Evolutionary conservation across 192 early-diverging fungal species (phyloP), one percentile per base, ranked within the genome.

Genomic region (Physocladia obscura): DNA sequence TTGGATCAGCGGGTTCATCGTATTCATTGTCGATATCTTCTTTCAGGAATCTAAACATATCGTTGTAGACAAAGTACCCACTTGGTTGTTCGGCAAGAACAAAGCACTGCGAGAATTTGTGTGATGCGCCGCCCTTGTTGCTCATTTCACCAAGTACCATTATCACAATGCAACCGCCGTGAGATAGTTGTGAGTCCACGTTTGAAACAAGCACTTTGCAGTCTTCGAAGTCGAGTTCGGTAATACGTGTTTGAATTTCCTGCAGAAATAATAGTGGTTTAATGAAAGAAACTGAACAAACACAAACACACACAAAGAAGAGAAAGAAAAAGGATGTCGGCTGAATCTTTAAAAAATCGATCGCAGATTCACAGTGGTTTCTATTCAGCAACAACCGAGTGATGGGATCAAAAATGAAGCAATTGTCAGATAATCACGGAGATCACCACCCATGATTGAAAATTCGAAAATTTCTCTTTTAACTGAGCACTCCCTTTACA

Each of bases 121-220:
- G 91, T 36, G 89, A 86, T 17, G 89, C 70, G 48, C 86, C 87
- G 47, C 84, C 88, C 59, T 88, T 86, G 85, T 93, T 93, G 69
- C 93, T 90, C 86, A 96, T 90, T 75, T 94, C 90, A 37, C 95
- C 95, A 32, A 95, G 76, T 24, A 96, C 93, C 78, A 96, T 94
- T 40, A 96, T 83, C 34, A 96, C 78, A 58, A 97, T 92, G 71
- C 91, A 89, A 37, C 88, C 89, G 34, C 84, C 79, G 58, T 85
- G 71, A 3, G 93, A 92, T 2, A 84, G 75, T 77, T 92, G 87
- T 48, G 87, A 87, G 74, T 97, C 95, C 24, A 97, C 91, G 71
- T 91, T 92, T 63, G 85, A 89, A 22, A 97, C 88, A 38, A 91
- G 78, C 13, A 97, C 93, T 71, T 88, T 91, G 81, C 91, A 91